Evolutionary conservation across 441 rosid genomes (phyloP).

Genomic region (Rhodomyrtus psidioides): DNA sequence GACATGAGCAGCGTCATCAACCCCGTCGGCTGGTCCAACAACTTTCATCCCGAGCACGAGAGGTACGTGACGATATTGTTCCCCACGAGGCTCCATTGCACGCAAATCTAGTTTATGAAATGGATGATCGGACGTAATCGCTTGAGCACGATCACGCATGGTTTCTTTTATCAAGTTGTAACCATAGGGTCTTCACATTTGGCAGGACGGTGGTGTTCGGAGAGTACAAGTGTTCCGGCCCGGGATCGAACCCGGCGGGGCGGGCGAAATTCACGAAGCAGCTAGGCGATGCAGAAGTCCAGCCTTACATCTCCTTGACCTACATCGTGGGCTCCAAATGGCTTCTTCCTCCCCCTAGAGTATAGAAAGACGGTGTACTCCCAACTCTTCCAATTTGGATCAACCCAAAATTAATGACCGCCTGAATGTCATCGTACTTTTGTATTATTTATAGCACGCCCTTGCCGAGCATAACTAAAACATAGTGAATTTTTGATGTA

Average conservation of each 20-base stretch:
- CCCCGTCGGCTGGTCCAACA: constrained; percentile 48
- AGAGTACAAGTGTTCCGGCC: constrained; percentile 49
- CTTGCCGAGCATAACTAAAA: background rate
- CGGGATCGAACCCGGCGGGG: constrained; percentile 15
- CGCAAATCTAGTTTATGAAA: background rate
- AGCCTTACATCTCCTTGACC: constrained; percentile 25
- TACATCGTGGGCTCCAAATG: constrained; percentile 47
- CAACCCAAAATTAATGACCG: background rate
- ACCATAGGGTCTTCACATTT: background rate
- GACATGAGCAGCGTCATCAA: constrained; percentile 25
- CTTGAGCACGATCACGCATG: background rate
- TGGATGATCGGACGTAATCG: background rate
- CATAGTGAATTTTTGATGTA: background rate
- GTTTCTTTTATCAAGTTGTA: background rate
- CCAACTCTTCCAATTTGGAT: background rate
- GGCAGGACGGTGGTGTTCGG: constrained; percentile 35
- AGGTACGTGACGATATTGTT: constrained; percentile 11
- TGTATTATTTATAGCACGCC: background rate
- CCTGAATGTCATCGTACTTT: background rate
- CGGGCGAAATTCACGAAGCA: constrained; percentile 35
- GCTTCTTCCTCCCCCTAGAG: constrained; percentile 65
- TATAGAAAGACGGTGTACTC: background rate
- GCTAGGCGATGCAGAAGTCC: constrained; percentile 15
- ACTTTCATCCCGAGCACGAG: constrained; percentile 19
- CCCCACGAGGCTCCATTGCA: background rate